Base-by-base conservation (phyloP, 257 asterid species). In the Marsdenia floribunda region DNA sequence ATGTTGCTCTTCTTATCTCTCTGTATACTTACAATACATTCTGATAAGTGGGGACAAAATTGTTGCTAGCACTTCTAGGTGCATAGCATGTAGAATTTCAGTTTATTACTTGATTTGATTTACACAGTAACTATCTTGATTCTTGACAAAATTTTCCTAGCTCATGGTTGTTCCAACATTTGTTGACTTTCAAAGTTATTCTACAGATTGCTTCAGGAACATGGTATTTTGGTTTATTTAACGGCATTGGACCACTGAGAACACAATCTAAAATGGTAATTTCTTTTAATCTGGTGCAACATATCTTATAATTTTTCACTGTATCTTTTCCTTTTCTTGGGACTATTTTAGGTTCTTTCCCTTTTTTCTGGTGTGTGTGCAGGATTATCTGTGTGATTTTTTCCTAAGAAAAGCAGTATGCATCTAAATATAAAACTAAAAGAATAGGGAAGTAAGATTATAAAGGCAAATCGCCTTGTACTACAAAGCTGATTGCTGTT, bases 261-360 rank as follows among this genome's bases (percentile, higher is more conserved):
- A 95, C 98, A 61, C 99, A 91, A 73, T 89, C 97, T 16, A 92
- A 95, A 87, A 95, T 95, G 99, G 98, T 95, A 91, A 73, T 35
- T 37, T 64, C 76, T 77, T n/a, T 71, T 10, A 5, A 22, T 26
- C 58, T 29, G 24, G 64, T 78, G 81, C 29, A 67, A 54, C 14
- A 44, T 11, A 15, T 29, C 47, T 75, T 53, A 33, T 70, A 15
- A 19, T 33, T 71, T 42, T 42, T 71, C 2, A 12, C 47, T 35
- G 11, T 22, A 26, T 70, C 18, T 68, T 54, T 49, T 29, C 24
- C 35, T 26, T 29, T 59, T 16, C 11, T 19, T 52, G 46, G 46
- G 46, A 42, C 46, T 8, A 40, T 40, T 40, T 38, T 70, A 24
- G 15, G 0, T 26, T 49, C 3, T 29, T 24, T 3, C 73, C 14